These are phyloP conservation scores for Echeveria elegans DNA, from an alignment of 164 flowering plant genomes.

Conservation along the genomic window DNA sequence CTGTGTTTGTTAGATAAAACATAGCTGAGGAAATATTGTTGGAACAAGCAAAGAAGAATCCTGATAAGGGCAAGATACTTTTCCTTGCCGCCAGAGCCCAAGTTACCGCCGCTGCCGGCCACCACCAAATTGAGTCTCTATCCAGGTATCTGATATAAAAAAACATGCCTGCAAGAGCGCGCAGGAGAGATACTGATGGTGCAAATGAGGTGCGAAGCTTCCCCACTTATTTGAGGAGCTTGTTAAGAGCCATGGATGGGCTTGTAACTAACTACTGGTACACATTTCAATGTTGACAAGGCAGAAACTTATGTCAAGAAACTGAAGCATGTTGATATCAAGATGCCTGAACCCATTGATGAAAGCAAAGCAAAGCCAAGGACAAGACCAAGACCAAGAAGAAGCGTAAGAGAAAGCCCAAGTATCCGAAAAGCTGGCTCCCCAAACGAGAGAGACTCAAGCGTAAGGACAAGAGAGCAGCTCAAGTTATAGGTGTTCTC, in stretches of 20 bases:
- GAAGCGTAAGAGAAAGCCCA: conserved; percentile 95
- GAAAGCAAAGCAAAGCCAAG: conserved; percentile 47
- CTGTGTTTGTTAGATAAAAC: no score
- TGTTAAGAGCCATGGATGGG: no score
- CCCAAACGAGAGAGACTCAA: conserved; percentile 91
- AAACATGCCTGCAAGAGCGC: no score
- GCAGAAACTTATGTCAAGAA: conserved; percentile 89
- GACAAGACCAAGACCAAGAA: conserved; percentile 63
- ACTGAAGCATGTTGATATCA: conserved; percentile 46
- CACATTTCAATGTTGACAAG: conserved; percentile 64
- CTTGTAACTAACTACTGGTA: no score
- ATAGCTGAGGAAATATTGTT: conserved; percentile 75
- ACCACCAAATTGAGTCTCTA: no score
- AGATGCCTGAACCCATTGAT: conserved; percentile 28
- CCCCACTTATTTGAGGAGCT: no score
- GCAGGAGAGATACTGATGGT: no score
- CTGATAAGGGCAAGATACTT: conserved; percentile 44
- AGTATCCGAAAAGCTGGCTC: conserved; percentile 93
- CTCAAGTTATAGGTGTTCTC: conserved; percentile 90
- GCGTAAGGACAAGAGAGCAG: conserved; percentile 91
- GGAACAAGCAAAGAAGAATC: conserved; percentile 54
- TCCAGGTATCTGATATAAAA: no score
- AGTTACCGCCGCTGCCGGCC: conserved; percentile 83
- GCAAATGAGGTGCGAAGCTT: no score
- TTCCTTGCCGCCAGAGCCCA: conserved; percentile 83